Evolutionary conservation across 805 yeast species (phyloP), one percentile per base, ranked within the genome.

Genomic region (Lipomyces lipofer): DNA sequence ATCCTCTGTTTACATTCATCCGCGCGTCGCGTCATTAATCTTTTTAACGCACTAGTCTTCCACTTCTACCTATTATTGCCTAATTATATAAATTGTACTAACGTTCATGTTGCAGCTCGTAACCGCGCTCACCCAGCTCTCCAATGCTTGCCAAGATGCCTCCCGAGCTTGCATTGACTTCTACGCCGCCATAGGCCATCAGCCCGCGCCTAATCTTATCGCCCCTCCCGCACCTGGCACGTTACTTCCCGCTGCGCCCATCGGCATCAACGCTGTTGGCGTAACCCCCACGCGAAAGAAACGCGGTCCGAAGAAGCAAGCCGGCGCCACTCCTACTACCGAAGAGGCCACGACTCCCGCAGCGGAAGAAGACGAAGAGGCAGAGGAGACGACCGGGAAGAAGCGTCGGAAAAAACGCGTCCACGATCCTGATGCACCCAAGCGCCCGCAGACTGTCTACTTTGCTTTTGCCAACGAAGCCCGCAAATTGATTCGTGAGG

Each of bases 391-490:
- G 72, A 48, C 32, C 35, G 45, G 35, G n/a, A 44, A 47, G 25
- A 60, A 67, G 62, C 54, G 66, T 43, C 76, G 76, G 69, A 76
- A 74, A 62, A 84, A 81, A 72, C 81, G 79, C 65, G 77, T 75
- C 64, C 76, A 72, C 64, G 98, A 92, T 71, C 97, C 97, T 49
- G 85, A 87, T 66, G 97, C 96, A 43, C 99, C 99, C 56, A 89
- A 88, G 77, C 90, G 90, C 67, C 98, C 99, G 13, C 76, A 88
- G 66, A 90, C 97, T 21, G 86, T 88, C 43, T 91, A 83, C 74
- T 87, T 92, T 70, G 79, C 83, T 39, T 92, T 83, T 71, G 83
- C 88, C 49, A 84, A 86, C 61, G 83, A 81, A 62, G 80, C 83
- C 61, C 83, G 96, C 66, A 86, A 85, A 58, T 74, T 78, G 35